Evolutionary conservation across 495 filamentous ascomycete genomes (phyloP).

Genomic region (Pseudomonodictys pantanalensis): DNA sequence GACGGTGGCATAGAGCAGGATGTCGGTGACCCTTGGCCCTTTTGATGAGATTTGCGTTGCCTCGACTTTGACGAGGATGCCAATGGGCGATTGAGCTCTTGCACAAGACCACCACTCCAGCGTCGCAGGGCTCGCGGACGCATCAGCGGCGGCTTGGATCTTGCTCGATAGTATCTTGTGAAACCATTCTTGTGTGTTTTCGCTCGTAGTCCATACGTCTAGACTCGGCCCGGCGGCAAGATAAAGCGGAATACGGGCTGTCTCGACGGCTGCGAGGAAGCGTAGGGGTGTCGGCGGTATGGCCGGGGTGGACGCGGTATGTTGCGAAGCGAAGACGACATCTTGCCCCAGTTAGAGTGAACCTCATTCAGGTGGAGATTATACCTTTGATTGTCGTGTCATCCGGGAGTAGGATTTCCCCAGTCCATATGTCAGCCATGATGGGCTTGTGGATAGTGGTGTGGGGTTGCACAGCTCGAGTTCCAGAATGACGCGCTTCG

Average conservation of each 20-base stretch:
- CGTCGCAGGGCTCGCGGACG: not conserved
- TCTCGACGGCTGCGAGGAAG: slow-evolving; percentile 30
- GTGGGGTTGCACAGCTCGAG: not conserved
- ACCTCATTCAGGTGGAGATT: not conserved
- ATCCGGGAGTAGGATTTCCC: slow-evolving; percentile 17
- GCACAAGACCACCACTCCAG: slow-evolving; percentile 28
- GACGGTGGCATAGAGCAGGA: slow-evolving; percentile 53
- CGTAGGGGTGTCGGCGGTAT: slow-evolving; percentile 22
- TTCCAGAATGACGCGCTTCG: not conserved
- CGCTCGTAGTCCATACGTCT: slow-evolving; percentile 28
- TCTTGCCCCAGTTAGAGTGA: slow-evolving; percentile 5
- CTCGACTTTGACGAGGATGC: slow-evolving; percentile 26
- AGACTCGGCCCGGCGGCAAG: slow-evolving; percentile 31
- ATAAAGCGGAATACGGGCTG: slow-evolving; percentile 30
- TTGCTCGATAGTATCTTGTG: slow-evolving; percentile 17
- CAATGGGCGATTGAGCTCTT: slow-evolving; percentile 31
- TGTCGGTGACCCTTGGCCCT: slow-evolving; percentile 45
- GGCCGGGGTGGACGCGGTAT: slow-evolving; percentile 8
- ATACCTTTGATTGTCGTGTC: slow-evolving; percentile 11
- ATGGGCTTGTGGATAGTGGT: not conserved
- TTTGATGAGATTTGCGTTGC: not conserved
- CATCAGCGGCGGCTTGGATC: slow-evolving; percentile 3
- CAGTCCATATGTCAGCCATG: slow-evolving; percentile 28
- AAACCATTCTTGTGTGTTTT: slow-evolving; percentile 33
- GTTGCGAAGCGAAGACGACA: slow-evolving; percentile 10